Evolutionary conservation across 1,284 basidiomycete species (phyloP).

Genomic region (Inonotus hispidus): DNA sequence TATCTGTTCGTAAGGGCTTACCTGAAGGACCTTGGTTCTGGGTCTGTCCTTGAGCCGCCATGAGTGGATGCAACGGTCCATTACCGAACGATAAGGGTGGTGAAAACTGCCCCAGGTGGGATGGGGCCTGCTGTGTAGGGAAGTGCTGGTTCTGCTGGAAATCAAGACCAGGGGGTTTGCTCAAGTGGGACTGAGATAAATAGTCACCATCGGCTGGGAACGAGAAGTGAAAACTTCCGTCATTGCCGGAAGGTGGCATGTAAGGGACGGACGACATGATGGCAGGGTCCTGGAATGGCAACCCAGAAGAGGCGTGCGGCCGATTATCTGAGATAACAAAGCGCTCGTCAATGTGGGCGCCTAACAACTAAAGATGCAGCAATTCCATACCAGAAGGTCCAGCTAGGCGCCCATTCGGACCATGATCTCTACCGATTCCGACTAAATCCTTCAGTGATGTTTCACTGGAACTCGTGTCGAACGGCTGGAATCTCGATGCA

Average conservation of each 20-base stretch:
- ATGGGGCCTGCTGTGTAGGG: not conserved
- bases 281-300: slow-evolving; percentile 68
- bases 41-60: slow-evolving; percentile 7
- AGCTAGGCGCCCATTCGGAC: slow-evolving; percentile 29
- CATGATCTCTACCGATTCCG: slow-evolving; percentile 57
- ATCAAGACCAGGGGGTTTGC: slow-evolving; percentile 10
- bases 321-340: slow-evolving; percentile 23
- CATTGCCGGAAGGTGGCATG: slow-evolving; percentile 28
- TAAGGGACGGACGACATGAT: slow-evolving; percentile 58
- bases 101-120: slow-evolving; percentile 1
- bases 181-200: slow-evolving; percentile 17
- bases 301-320: slow-evolving; percentile 29
- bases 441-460: slow-evolving; percentile 71
- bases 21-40: slow-evolving; percentile 12
- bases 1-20: slow-evolving; percentile 7
- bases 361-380: slow-evolving; percentile 34
- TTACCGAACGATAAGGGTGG: slow-evolving; percentile 5
- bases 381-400: slow-evolving; percentile 44
- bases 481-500: slow-evolving; percentile 47
- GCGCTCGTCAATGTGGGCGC: slow-evolving; percentile 29
- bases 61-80: not conserved
- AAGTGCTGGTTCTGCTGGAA: slow-evolving; percentile 11
- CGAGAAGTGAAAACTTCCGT: slow-evolving; percentile 17
- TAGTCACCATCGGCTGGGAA: slow-evolving; percentile 16
- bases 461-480: slow-evolving; percentile 57